These are phyloP conservation scores for Elymus sibiricus DNA, from an alignment of 176 grass and related monocot species.

Conservation along the genomic window DNA sequence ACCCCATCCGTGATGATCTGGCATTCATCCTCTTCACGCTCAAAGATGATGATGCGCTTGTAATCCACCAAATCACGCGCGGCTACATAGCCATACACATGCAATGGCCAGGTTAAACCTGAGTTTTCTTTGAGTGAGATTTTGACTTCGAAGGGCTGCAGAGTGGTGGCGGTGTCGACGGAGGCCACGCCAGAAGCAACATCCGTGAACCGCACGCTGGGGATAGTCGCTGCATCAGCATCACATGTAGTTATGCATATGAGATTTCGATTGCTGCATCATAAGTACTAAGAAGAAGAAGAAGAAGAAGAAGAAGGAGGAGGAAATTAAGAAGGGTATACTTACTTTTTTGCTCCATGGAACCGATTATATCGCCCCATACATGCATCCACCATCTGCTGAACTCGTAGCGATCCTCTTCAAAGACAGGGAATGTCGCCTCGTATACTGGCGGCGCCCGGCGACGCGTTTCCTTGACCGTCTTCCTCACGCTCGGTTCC, in stretches of 20 bases:
- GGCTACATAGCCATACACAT: background rate
- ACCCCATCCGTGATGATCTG: background rate
- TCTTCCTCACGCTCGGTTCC: background rate
- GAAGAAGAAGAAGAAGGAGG: no score
- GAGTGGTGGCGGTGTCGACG: background rate
- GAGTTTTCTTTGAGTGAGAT: background rate
- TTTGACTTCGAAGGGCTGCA: background rate
- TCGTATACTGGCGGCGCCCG: background rate
- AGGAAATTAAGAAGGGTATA: background rate
- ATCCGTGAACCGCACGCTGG: background rate
- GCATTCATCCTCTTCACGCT: background rate
- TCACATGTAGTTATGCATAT: background rate
- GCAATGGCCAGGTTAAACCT: background rate
- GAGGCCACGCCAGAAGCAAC: background rate
- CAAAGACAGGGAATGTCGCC: background rate
- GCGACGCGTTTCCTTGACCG: background rate
- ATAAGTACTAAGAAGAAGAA: background rate
- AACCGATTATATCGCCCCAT: background rate
- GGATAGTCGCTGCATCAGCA: background rate
- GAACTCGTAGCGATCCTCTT: background rate
- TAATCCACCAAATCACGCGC: background rate
- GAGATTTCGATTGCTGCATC: background rate
- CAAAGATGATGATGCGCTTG: background rate
- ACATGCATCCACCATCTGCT: background rate
- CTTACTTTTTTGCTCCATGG: background rate